Conservation (phyloP, 2,329 filamentous ascomycete species). For the Akanthomyces muscarius region DNA sequence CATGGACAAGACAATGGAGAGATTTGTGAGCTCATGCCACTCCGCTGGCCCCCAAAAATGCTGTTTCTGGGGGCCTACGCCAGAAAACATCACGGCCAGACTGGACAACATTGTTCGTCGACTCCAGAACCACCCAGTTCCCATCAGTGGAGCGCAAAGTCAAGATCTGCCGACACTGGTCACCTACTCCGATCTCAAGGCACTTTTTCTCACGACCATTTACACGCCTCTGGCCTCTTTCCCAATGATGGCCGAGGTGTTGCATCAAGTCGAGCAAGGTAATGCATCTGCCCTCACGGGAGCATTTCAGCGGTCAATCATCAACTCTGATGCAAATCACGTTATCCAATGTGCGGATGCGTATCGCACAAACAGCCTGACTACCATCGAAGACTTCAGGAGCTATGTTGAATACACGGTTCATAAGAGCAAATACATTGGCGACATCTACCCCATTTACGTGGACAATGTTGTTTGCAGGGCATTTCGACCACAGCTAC, state of each 20-base stretch:
- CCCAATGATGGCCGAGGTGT: not conserved
- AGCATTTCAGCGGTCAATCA: not conserved
- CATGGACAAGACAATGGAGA: constrained; percentile 22
- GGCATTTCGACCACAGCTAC: not conserved
- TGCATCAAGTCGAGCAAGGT: not conserved
- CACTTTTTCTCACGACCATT: not conserved
- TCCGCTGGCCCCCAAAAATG: not conserved
- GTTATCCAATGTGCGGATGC: not conserved
- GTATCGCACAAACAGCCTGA: not conserved
- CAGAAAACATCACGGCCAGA: not conserved
- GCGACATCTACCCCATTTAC: not conserved
- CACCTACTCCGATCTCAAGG: not conserved
- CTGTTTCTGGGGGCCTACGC: not conserved
- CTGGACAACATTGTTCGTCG: not conserved
- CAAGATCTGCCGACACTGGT: not conserved
- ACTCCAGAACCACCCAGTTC: not conserved
- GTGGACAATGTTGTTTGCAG: not conserved
- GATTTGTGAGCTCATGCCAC: not conserved
- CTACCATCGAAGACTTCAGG: not conserved
- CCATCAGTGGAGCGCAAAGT: not conserved
- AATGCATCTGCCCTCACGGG: not conserved
- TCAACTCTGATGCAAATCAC: not conserved
- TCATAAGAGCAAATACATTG: not conserved
- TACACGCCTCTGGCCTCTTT: not conserved
- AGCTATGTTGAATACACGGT: not conserved